Conservation (phyloP, 129 eudicot species). For the Flaveria ramosissima region DNA sequence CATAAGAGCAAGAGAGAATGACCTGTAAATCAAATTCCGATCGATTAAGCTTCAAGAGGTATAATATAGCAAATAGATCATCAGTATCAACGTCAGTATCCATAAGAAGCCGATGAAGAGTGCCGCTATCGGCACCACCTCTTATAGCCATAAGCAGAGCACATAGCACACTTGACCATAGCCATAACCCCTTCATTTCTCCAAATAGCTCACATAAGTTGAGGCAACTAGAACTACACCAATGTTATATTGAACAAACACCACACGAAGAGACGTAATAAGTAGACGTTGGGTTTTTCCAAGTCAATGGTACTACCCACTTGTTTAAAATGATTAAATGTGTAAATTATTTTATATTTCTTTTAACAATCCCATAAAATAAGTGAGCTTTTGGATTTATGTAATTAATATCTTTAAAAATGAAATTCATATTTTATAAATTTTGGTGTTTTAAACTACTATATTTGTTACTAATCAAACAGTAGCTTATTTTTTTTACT, state of each 20-base stretch:
- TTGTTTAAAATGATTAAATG: background rate
- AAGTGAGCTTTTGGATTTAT: conserved; percentile 1
- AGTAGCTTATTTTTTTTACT: no score
- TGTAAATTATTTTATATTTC: background rate
- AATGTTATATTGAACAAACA: background rate
- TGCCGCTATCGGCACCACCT: background rate
- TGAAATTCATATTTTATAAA: background rate
- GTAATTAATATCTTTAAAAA: background rate
- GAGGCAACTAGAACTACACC: conserved; percentile 6
- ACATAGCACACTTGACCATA: conserved; percentile 24
- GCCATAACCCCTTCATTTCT: conserved; percentile 21
- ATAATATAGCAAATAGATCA: conserved; percentile 66
- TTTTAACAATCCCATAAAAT: background rate
- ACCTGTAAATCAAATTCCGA: conserved; percentile 67
- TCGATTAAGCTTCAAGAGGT: conserved; percentile 71
- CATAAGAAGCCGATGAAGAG: conserved; percentile 56
- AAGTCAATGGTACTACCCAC: conserved; percentile 6
- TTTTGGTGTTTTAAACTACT: background rate
- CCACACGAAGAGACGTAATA: background rate
- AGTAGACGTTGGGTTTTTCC: background rate
- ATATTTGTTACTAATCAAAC: background rate
- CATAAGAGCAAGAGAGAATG: background rate
- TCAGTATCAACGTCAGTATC: conserved; percentile 81
- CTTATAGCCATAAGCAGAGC: conserved; percentile 12
- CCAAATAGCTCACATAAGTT: background rate